These are phyloP conservation scores for Pichia sp. DNA, from an alignment of 1,139 yeast genomes.

Conservation along the genomic window DNA sequence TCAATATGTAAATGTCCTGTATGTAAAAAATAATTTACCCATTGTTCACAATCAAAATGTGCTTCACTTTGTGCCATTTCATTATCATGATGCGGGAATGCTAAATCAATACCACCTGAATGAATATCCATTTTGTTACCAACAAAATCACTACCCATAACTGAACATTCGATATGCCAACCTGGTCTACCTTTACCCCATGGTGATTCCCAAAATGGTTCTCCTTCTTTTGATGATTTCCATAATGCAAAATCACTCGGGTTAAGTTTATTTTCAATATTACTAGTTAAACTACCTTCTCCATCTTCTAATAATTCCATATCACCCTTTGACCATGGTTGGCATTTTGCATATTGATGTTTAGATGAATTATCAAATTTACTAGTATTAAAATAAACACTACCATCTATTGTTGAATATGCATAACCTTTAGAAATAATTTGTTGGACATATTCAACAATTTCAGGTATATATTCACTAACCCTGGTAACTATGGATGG, in stretches of 20 bases:
- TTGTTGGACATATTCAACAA: slow-evolving; percentile 66
- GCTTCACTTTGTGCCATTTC: slow-evolving; percentile 98
- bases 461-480: slow-evolving; percentile 94
- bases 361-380: slow-evolving; percentile 65
- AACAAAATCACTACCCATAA: slow-evolving; percentile 89
- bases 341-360: slow-evolving; percentile 90
- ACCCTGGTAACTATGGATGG: slow-evolving; percentile 89
- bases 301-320: slow-evolving; percentile 85
- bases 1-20: slow-evolving; percentile 97
- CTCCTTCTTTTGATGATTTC: slow-evolving; percentile 97
- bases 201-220: slow-evolving; percentile 90
- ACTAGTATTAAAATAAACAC: slow-evolving; percentile 89
- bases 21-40: slow-evolving; percentile 95
- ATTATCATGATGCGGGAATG: slow-evolving; percentile 99
- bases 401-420: slow-evolving; percentile 75
- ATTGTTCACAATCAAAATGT: slow-evolving; percentile 77
- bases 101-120: slow-evolving; percentile 94
- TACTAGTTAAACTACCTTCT: slow-evolving; percentile 77
- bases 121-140: slow-evolving; percentile 89
- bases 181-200: slow-evolving; percentile 99
- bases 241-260: slow-evolving; percentile 91
- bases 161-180: slow-evolving; percentile 99
- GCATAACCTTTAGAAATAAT: slow-evolving; percentile 80
- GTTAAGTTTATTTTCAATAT: slow-evolving; percentile 48
- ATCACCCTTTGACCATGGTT: slow-evolving; percentile 96